phyloP scores from a whole-genome alignment of 176 grass and related monocot species.

The Puya raimondii region DNA sequence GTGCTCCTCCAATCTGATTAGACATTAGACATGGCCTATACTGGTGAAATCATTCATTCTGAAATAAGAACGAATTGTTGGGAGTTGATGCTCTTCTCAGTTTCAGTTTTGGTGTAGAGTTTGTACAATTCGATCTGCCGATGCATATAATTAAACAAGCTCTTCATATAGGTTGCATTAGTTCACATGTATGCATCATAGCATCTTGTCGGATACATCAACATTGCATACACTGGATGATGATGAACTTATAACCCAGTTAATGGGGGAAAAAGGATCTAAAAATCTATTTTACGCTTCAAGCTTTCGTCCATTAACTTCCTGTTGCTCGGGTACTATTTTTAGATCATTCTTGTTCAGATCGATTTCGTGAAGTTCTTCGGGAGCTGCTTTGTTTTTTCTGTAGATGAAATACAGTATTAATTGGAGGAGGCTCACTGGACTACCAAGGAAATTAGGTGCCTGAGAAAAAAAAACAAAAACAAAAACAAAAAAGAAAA shows the following conservation, averaged over 20 bases:
- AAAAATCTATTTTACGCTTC: background rate
- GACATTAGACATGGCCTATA: too few relatives aligned
- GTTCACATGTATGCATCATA: too few relatives aligned
- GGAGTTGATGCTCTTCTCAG: too few relatives aligned
- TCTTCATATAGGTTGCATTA: too few relatives aligned
- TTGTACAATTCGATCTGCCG: too few relatives aligned
- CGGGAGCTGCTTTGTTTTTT: slow-evolving; percentile 23
- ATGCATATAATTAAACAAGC: too few relatives aligned
- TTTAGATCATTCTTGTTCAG: slow-evolving; percentile 24
- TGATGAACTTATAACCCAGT: background rate
- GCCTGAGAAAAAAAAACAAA: slow-evolving; percentile 23
- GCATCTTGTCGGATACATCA: too few relatives aligned
- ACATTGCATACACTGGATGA: background rate
- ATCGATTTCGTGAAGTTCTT: slow-evolving; percentile 21
- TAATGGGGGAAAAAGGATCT: background rate
- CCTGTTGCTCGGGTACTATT: slow-evolving; percentile 4
- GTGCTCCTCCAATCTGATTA: too few relatives aligned
- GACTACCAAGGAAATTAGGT: slow-evolving; percentile 50
- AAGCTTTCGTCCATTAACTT: slow-evolving; percentile 13
- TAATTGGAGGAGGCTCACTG: slow-evolving; percentile 55
- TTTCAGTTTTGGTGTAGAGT: too few relatives aligned
- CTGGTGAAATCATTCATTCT: too few relatives aligned
- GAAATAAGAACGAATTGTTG: too few relatives aligned
- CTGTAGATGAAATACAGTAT: slow-evolving; percentile 60
- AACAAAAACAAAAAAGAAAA: slow-evolving; percentile 9